Base-by-base conservation (phyloP, 805 yeast genomes). In the Ogataea philodendri region DNA sequence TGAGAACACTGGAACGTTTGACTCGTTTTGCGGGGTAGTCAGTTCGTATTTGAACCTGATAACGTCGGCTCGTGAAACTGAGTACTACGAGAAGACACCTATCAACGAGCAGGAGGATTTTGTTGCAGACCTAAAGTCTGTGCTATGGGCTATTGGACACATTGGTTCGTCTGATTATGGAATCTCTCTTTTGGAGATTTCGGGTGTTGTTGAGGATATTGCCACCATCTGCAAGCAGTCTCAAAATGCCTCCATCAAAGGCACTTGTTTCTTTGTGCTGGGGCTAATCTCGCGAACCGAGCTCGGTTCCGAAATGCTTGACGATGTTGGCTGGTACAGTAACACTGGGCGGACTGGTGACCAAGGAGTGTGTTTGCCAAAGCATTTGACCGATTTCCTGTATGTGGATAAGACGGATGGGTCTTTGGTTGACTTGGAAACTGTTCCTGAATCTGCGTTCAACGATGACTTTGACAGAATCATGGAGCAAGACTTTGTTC, bases 141-240 rank as follows among this genome's bases (percentile, higher is more conserved):
- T 82, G 21, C 50, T 90, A 22, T 90, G 97, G 97, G 80, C 94
- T 2, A 67, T 86, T 21, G 97, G 96, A 0, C 79, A 81, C 49
- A 77, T 89, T 19, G 89, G 89, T 2, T 74, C 88, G 1, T 74
- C 87, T 1, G 72, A 72, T 7, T 62, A 70, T 33, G 97, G 97
- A 0, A 77, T 83, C 11, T 64, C 70, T 11, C 61, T 81, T 26
- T 49, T 79, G 22, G 85, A 78, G 42, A 29, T 43, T 17, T 30
- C 55, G 14, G 72, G 73, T 2, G 60, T 76, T 37, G 67, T 76
- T 23, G 67, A 69, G 43, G 73, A 75, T 30, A 67, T 90, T 9
- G 64, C 79, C 3, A 60, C 58, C 7, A 65, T 83, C 21, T 70
- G 78, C 8, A 55, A 63, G 20, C 53, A 56, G 5, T 65, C 82